A percentile compares a stretch with the other conserved stretches of the same genome.
Conservation (phyloP, 306 rosid species). For the Cicer arietinum region DNA sequence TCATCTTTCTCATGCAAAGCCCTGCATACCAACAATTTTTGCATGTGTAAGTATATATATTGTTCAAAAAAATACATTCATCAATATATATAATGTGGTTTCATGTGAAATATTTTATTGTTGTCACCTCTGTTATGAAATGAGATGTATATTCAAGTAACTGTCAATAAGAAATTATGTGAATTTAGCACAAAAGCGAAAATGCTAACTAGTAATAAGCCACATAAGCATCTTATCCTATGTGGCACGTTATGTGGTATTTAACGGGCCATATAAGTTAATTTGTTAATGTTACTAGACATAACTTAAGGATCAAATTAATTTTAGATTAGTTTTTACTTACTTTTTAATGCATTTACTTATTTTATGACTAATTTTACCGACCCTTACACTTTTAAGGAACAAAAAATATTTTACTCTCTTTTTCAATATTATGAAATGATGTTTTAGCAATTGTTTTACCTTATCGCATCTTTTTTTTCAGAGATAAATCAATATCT, state of each 20-base stretch:
- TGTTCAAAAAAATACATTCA: not conserved
- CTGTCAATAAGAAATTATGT: not conserved
- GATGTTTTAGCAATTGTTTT: not conserved
- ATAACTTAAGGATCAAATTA: not conserved
- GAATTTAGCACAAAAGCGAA: not conserved
- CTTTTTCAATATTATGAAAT: not conserved
- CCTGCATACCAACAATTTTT: slow-evolving; percentile 50
- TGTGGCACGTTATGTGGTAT: not conserved
- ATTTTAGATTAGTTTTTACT: not conserved
- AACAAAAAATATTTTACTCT: not conserved
- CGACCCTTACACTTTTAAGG: not conserved
- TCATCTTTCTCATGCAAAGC: slow-evolving; percentile 85
- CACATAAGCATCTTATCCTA: slow-evolving; percentile 2
- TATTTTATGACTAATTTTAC: not conserved
- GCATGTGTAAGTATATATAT: not conserved
- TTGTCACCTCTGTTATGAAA: not conserved
- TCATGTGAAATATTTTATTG: slow-evolving; percentile 29
- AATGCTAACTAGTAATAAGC: not conserved
- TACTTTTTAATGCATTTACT: not conserved
- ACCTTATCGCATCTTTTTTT: slow-evolving; percentile 6
- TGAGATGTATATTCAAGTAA: slow-evolving; percentile 15
- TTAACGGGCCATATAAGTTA: not conserved
- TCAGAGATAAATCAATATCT: too few relatives aligned
- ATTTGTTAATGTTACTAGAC: not conserved
- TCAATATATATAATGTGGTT: slow-evolving; percentile 9